These are phyloP conservation scores for Guadua angustifolia DNA, from an alignment of 176 grass and related monocot species.

Conservation along the genomic window DNA sequence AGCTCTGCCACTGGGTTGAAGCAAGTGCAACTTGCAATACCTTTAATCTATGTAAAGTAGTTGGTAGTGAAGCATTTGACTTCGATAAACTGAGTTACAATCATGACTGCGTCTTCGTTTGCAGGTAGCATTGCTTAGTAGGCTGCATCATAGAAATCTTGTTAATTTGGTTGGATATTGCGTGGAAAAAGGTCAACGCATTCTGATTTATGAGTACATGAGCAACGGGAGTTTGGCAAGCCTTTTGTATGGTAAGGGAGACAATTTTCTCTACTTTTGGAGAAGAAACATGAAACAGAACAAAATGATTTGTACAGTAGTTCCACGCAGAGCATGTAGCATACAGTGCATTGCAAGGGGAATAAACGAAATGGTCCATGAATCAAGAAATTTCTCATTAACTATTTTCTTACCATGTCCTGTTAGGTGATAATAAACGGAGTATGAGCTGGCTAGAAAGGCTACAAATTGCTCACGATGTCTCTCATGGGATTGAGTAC, in stretches of 20 bases:
- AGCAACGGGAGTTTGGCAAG: conserved; percentile 91
- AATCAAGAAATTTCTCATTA: background rate
- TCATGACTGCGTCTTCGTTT: conserved; percentile 18
- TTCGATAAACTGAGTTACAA: conserved; percentile 34
- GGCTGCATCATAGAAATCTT: conserved; percentile 98
- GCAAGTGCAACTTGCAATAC: conserved; percentile 8
- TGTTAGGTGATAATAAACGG: conserved; percentile 72
- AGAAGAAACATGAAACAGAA: background rate
- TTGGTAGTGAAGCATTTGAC: conserved; percentile 24
- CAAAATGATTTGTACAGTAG: conserved; percentile 10
- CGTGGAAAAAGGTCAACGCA: conserved; percentile 80
- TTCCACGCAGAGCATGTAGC: background rate
- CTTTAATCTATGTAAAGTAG: conserved; percentile 18
- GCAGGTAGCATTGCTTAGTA: conserved; percentile 91
- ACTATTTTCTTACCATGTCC: conserved; percentile 32
- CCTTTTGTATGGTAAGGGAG: conserved; percentile 76
- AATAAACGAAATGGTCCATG: background rate
- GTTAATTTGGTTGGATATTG: conserved; percentile 99
- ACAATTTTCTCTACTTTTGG: conserved; percentile 12
- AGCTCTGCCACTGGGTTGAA: background rate
- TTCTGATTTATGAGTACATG: conserved; percentile 97
- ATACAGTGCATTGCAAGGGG: background rate
- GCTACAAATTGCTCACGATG: conserved; percentile 83
- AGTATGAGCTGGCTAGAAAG: conserved; percentile 89
- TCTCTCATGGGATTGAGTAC: conserved; percentile 97